A percentile compares a stretch with the other conserved stretches of the same genome.
phyloP scores from a whole-genome alignment of 2,329 filamentous ascomycete species.

The Cytospora leucostoma region DNA sequence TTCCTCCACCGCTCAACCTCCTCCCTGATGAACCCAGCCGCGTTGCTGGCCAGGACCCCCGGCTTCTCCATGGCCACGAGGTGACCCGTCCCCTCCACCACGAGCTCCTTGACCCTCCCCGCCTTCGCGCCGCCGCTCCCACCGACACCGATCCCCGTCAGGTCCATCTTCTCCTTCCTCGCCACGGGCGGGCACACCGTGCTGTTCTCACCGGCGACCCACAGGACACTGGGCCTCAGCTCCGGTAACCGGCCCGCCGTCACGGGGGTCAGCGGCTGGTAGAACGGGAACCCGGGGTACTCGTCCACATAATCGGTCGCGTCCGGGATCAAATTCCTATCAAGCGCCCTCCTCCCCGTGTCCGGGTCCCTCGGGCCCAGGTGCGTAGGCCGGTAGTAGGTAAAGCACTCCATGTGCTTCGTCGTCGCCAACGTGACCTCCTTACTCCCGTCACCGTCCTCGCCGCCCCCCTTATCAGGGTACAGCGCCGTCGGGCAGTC shows the following conservation, averaged over 20 bases:
- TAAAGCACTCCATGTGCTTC: slow-evolving; percentile 86
- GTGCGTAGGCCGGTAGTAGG: slow-evolving; percentile 66
- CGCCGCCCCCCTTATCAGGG: slow-evolving; percentile 43
- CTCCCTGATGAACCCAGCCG: slow-evolving; percentile 57
- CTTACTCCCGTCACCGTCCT: slow-evolving; percentile 30
- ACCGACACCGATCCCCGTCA: slow-evolving; percentile 66
- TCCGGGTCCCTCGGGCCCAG: slow-evolving; percentile 41
- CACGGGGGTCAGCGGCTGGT: slow-evolving; percentile 63
- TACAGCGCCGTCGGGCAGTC: slow-evolving; percentile 65
- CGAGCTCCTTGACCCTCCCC: slow-evolving; percentile 67
- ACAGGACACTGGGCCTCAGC: slow-evolving; percentile 67
- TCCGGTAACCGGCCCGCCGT: slow-evolving; percentile 59
- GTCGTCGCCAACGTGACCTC: slow-evolving; percentile 76
- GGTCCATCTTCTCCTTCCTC: slow-evolving; percentile 59
- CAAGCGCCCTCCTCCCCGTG: slow-evolving; percentile 41
- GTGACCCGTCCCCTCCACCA: slow-evolving; percentile 70
- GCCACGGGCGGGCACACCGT: slow-evolving; percentile 54
- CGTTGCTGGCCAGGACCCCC: slow-evolving; percentile 61
- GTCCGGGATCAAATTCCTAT: slow-evolving; percentile 48
- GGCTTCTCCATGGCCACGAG: slow-evolving; percentile 83
- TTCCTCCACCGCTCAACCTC: slow-evolving; percentile 59
- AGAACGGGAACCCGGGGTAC: slow-evolving; percentile 56
- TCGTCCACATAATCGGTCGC: slow-evolving; percentile 40
- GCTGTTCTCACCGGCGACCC: slow-evolving; percentile 66
- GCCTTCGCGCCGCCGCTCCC: slow-evolving; percentile 66